Conservation (phyloP, 352 stramenopile genomes). For the Pythium aquatile region DNA sequence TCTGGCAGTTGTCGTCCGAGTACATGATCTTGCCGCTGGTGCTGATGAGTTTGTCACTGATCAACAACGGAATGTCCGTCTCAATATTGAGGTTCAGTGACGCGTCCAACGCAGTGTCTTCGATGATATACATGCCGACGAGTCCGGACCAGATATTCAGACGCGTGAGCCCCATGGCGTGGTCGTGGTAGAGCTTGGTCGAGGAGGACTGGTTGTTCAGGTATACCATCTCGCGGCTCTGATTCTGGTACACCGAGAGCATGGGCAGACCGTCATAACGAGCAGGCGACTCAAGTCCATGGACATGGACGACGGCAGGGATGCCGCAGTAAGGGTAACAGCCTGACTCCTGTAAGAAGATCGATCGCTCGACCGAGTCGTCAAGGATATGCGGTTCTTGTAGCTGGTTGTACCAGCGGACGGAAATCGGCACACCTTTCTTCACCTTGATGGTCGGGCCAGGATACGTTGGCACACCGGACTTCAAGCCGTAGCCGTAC, state of each 20-base stretch:
- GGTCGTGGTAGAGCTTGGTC: slow-evolving; percentile 76
- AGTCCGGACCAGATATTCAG: slow-evolving; percentile 70
- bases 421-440: slow-evolving; percentile 30
- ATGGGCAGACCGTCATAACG: slow-evolving; percentile 58
- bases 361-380: slow-evolving; percentile 40
- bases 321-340: slow-evolving; percentile 73
- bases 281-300: slow-evolving; percentile 63
- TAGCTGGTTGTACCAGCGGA: slow-evolving; percentile 49
- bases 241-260: slow-evolving; percentile 67
- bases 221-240: slow-evolving; percentile 51
- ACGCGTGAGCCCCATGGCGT: slow-evolving; percentile 62
- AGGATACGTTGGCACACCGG: slow-evolving; percentile 26
- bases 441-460: slow-evolving; percentile 39
- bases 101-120: slow-evolving; percentile 46
- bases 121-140: slow-evolving; percentile 57
- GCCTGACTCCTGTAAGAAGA: slow-evolving; percentile 44
- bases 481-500: slow-evolving; percentile 37
- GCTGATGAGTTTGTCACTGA: slow-evolving; percentile 51
- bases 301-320: slow-evolving; percentile 54
- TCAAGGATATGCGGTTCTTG: slow-evolving; percentile 44
- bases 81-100: slow-evolving; percentile 52
- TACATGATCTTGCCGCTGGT: slow-evolving; percentile 55
- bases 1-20: slow-evolving; percentile 60
- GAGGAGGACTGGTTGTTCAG: slow-evolving; percentile 67
- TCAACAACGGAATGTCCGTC: slow-evolving; percentile 57